Conservation (phyloP, 2,329 filamentous ascomycete genomes). For the Talaromyces rugulosus region DNA sequence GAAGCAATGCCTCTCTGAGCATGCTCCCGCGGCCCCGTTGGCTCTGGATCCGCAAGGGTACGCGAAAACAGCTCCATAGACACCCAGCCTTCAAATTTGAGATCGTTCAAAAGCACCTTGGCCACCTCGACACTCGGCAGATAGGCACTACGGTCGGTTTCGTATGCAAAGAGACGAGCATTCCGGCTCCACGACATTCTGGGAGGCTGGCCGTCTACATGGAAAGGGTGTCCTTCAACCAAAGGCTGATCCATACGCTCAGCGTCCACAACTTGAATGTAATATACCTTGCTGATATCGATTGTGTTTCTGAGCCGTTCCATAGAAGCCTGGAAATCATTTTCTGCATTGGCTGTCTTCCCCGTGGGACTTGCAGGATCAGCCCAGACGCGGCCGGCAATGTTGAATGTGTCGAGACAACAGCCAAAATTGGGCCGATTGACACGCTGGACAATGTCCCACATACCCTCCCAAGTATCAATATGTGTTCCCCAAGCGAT, state of each 20-base stretch:
- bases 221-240: conserved; percentile 52
- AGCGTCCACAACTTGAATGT: conserved; percentile 70
- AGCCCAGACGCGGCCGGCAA: conserved; percentile 65
- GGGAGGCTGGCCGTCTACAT: conserved; percentile 53
- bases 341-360: conserved; percentile 41
- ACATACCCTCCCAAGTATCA: conserved; percentile 66
- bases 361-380: conserved; percentile 51
- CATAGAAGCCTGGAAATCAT: conserved; percentile 51
- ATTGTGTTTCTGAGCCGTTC: conserved; percentile 50
- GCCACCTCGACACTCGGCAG: conserved; percentile 60
- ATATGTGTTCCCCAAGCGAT: conserved; percentile 66
- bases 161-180: conserved; percentile 63
- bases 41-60: conserved; percentile 50
- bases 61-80: conserved; percentile 66
- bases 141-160: conserved; percentile 58
- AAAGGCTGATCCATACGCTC: conserved; percentile 58
- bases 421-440: conserved; percentile 67
- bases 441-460: conserved; percentile 63
- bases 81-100: conserved; percentile 64
- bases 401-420: conserved; percentile 74
- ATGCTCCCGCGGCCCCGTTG: conserved; percentile 52
- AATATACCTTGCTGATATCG: conserved; percentile 63
- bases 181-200: conserved; percentile 76
- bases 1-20: conserved; percentile 46
- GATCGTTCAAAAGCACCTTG: conserved; percentile 56